Base-by-base conservation (phyloP, 163 green algal genomes). In the Chlamydomonas reinhardtii region DNA sequence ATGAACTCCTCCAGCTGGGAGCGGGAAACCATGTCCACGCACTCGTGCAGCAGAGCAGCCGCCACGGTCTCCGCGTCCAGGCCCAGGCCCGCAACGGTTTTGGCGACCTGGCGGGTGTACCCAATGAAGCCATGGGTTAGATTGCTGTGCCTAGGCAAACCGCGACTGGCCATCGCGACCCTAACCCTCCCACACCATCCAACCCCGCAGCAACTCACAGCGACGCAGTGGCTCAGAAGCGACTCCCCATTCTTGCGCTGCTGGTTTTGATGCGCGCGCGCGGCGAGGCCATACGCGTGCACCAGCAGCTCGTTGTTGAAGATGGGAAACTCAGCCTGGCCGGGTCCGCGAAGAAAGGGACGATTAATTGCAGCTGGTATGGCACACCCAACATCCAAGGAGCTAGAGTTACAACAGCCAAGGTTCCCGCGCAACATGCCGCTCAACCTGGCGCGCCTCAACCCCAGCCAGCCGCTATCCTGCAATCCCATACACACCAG, bases 1-100 rank as follows among this genome's bases (percentile, higher is more conserved):
- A 96, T 88, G 79, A 94, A 94, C 75, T 93, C 87, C 43, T 91
- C 82, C 52, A 98, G 84, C 86, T 97, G 89, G 2, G 71, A 76
- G 35, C 73, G 74, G 64, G 79, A 88, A 9, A 66, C 27, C 25
- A 88, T 94, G 56, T 93, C 71, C 32, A 98, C 76, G 25, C 90
- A 91, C 71, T 97, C 93, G 77, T 98, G 94, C 66, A 98, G 89
- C 72, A 99, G 83, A 3, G 90, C 96, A 3, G 94, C 94, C 31
- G 96, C 93, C 6, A 99, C 93, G 14, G 90, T 92, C 24, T 87
- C 74, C 17, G 92, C 92, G 82, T 97, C 94, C 19, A 95, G 77
- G 22, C 95, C 93, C 54, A 97, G 78, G 14, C 97, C 91, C 2
- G 39, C 76, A 65, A 75, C 78, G 20, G 66, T 79, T 31, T 79